Percentiles rank a stretch among this genome's conserved stretches.
Conservation (phyloP, 2,329 filamentous ascomycete genomes). For the Grosmannia penicillata region DNA sequence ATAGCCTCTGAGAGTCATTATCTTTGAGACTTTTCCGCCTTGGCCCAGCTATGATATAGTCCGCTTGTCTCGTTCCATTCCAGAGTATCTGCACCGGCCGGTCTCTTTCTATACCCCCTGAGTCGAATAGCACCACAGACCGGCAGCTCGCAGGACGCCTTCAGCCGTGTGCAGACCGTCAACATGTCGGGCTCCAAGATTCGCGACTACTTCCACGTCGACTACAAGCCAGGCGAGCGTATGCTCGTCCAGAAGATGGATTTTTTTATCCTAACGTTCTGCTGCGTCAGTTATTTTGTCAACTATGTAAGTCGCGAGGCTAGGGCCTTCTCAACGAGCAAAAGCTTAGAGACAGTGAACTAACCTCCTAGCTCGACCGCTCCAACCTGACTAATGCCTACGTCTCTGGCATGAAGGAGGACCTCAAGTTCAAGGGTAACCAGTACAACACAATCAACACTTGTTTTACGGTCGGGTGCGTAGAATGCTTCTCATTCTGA, state of each 20-base stretch:
- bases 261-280: conserved; percentile 50
- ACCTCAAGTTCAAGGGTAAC: conserved; percentile 30
- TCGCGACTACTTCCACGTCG: conserved; percentile 7
- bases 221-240: conserved; percentile 16
- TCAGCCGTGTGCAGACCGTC: neutral
- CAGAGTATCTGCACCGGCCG: no score
- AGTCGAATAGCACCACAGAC: no score
- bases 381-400: conserved; percentile 39
- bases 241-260: conserved; percentile 20
- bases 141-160: no score
- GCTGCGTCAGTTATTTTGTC: conserved; percentile 41
- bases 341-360: no score
- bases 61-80: no score
- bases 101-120: no score
- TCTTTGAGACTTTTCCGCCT: neutral
- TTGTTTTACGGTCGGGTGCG: conserved; percentile 29
- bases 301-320: conserved; percentile 38
- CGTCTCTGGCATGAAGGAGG: conserved; percentile 37
- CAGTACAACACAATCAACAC: conserved; percentile 40
- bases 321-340: no score
- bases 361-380: conserved; percentile 24
- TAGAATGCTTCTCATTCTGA: conserved; percentile 1
- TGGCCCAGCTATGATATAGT: no score
- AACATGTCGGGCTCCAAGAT: conserved; percentile 8
- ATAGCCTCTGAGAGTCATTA: neutral